Evolutionary conservation across 192 early-diverging fungal genomes (phyloP), one percentile per base, ranked within the genome.

Genomic region (Gonapodya sp.): DNA sequence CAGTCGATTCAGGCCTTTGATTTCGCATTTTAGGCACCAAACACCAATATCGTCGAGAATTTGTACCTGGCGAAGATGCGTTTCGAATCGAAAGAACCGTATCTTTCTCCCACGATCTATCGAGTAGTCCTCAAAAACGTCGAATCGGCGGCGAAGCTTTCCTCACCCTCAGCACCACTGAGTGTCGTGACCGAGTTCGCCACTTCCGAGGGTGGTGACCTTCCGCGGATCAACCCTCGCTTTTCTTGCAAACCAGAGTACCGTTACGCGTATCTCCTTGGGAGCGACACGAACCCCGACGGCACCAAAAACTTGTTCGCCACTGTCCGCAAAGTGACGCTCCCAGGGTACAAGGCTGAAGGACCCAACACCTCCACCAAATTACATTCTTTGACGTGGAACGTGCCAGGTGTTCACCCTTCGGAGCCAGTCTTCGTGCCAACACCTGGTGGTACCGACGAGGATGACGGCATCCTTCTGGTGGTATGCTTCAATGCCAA

Each of bases 381-480:
- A 8, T 16, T 64, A 8, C 8, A 64, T 8, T 16, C 46, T 64
- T 8, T 36, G 33, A 83, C 85, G 73, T 81, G 88, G 88, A 35
- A 86, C 73, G 86, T 92, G 82, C 88, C 87, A 73, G 85, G 92
- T 82, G 93, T 92, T 83, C 94, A 89, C 80, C 93, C 95, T 34
- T 92, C 92, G 2, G 93, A 96, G 85, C 91, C 95, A 0, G 82
- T 93, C 24, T 96, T 95, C 88, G 90, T 96, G 34, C 91, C 93
- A 46, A 86, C 81, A 0, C 90, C 90, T 0, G 84, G 86, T 2
- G 83, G 81, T 2, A 83, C 64, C 0, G 84, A 86, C 31, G 94
- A 95, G 84, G 95, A 94, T 82, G 89, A 92, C 35, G 95, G 95
- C 30, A 92, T 91, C 36, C 36, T 96, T 31, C 79, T 96, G 36